Base-by-base conservation (phyloP, 768 basidiomycete species). In the Hygrophorus pudorinus region DNA sequence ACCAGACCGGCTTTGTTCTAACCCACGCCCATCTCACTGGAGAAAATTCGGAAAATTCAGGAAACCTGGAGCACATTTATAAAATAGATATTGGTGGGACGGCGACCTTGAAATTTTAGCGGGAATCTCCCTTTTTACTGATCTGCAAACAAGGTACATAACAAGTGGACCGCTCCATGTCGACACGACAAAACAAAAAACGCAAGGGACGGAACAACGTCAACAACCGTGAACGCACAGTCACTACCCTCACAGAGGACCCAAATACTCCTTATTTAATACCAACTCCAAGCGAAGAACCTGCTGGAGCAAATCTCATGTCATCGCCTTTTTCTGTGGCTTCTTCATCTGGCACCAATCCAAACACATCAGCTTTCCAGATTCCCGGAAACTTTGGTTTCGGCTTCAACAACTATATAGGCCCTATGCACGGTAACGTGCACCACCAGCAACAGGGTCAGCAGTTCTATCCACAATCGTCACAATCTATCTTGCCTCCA, bases 131-230 rank as follows among this genome's bases (percentile, higher is more conserved):
- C 24, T 24, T 24, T n/a, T 24, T 24, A 24, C 24, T 24, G 24
- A 24, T 13, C 31, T 9, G 31, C 12, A 44, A 12, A 12, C 13
- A 34, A 12, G 14, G 17, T 32, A 17, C 42, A 43, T 12, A 13
- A 18, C 44, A 13, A 34, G 38, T 14, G 37, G 36, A 37, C 44
- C 47, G 28, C 42, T 20, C 47, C 39, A 76, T 74, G 76, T 72
- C 77, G 67, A 67, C 75, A 64, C 67, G 75, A 49, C 76, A 73
- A 70, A 77, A 70, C 62, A 78, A 77, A 64, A 79, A 79, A 57
- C 70, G 76, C 52, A 79, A 76, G 57, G 70, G 67, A 16, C 76
- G 76, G 45, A 67, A 59, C 58, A 70, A 71, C 59, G 59, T 64
- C 51, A 71, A 68, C 51, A 73, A 67, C 59, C 72, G 81, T 53